Percentiles rank a stretch among this genome's conserved stretches.
Conservation (phyloP, 768 basidiomycete species). For the Mycena epipterygia region DNA sequence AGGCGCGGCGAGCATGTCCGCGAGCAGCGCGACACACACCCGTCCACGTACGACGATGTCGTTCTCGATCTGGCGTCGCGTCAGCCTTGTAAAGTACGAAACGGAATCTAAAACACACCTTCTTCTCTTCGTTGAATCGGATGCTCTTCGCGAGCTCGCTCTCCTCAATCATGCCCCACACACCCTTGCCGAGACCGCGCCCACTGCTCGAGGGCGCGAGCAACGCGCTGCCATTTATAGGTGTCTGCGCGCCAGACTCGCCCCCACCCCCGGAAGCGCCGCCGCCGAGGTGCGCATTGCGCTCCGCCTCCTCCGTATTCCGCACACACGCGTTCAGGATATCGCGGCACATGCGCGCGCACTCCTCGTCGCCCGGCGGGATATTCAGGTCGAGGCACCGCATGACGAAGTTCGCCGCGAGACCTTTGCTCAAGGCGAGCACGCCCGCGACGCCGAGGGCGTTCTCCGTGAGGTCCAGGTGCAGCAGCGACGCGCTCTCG, state of each 20-base stretch:
- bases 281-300: slow-evolving; percentile 32
- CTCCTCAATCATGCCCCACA: slow-evolving; percentile 90
- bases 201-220: slow-evolving; percentile 51
- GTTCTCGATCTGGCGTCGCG: slow-evolving; percentile 54
- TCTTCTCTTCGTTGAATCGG: slow-evolving; percentile 68
- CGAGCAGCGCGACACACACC: slow-evolving; percentile 55
- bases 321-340: slow-evolving; percentile 92
- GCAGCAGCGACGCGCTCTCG: slow-evolving; percentile 87
- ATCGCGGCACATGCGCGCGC: slow-evolving; percentile 88
- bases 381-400: slow-evolving; percentile 95
- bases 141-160: slow-evolving; percentile 85
- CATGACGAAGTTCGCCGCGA: slow-evolving; percentile 88
- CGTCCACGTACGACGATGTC: slow-evolving; percentile 65
- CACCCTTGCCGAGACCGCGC: slow-evolving; percentile 73
- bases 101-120: slow-evolving; percentile 48
- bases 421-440: slow-evolving; percentile 89
- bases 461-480: slow-evolving; percentile 92
- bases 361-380: slow-evolving; percentile 86
- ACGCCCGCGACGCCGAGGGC: slow-evolving; percentile 90
- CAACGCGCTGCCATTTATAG: slow-evolving; percentile 30
- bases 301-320: slow-evolving; percentile 92
- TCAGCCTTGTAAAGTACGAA: slow-evolving; percentile 4
- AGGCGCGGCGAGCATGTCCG: slow-evolving; percentile 42
- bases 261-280: slow-evolving; percentile 8
- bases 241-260: slow-evolving; percentile 41